Base-by-base conservation (phyloP, 2,329 filamentous ascomycete genomes). In the Mollisia scopiformis region DNA sequence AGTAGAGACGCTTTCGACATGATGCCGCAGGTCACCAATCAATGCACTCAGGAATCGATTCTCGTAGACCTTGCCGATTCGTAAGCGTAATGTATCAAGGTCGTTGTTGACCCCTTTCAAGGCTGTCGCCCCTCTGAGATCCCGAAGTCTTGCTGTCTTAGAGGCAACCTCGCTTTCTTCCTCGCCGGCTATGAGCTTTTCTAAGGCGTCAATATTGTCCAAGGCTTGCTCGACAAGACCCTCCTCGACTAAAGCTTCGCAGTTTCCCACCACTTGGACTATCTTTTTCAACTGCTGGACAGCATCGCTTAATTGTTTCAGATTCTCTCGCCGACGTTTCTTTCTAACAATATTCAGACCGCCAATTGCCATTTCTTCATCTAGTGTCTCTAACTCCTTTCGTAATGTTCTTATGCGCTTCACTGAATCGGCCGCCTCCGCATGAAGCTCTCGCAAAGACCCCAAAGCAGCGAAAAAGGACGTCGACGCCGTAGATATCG, bases 391-490 rank as follows among this genome's bases (percentile, higher is more conserved):
- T 0, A 99, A 79, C 71, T 98, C 94, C 68, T 87, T 85, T 60
- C 95, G 84, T 41, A 99, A 75, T 0, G 84, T 82, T 72, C 93
- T 92, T 61, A 99, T 99, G 63, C 91, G 88, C 8, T 89, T 83
- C 1, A 99, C 93, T 2, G 94, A 98, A 59, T 96, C 91, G 11
- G 93, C 90, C 6, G 95, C 93, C 75, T 99, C 95, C 0, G 89
- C 89, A 73, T 99, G 94, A 11, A 99, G 80, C 73, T 97, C 92
- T 66, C 92, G 90, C 33, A 99, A 79, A 0, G 93, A 96, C 0
- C 95, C 94, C 0, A 99, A 80, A 0, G 95, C 95, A 0, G 93
- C 93, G 71, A 99, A 99, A 75, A 99, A 99, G 0, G 94, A 97
- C 0, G 92, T 93, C 0, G 95, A 98, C 1, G 95, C 95, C 0